These are phyloP conservation scores for Aphanomyces stellatus DNA, from an alignment of 352 stramenopile species.

Conservation along the genomic window DNA sequence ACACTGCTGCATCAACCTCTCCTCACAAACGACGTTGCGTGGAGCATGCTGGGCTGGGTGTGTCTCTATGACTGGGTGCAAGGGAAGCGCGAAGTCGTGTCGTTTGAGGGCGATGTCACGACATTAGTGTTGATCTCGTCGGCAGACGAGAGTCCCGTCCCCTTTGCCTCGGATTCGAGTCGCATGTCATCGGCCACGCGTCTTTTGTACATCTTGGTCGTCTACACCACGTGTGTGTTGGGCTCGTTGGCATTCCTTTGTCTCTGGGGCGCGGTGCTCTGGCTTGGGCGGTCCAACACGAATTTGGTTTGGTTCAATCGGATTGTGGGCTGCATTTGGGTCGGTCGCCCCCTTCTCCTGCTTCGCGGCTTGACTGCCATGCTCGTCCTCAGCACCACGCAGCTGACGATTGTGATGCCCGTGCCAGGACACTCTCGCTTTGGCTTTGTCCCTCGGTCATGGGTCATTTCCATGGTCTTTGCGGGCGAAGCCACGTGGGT, in stretches of 20 bases:
- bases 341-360: neutral
- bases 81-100: neutral
- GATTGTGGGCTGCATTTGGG: neutral
- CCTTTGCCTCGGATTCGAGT: neutral
- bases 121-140: neutral
- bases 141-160: too few relatives aligned
- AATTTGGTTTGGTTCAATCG: neutral
- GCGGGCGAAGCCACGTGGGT: neutral
- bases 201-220: neutral
- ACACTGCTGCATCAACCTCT: neutral
- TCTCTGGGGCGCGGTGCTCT: too few relatives aligned
- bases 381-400: neutral
- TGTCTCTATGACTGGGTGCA: neutral
- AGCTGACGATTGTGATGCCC: neutral
- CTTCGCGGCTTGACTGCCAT: neutral
- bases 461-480: neutral
- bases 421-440: too few relatives aligned
- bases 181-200: neutral
- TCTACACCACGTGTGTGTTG: too few relatives aligned
- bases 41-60: neutral
- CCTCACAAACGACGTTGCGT: neutral
- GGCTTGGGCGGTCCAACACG: too few relatives aligned
- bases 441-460: neutral
- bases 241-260: too few relatives aligned
- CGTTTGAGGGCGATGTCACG: neutral